Evolutionary conservation across 78 protist genomes (phyloP), one percentile per base, ranked within the genome.

Genomic region (Dictyostelium firmibasis): DNA sequence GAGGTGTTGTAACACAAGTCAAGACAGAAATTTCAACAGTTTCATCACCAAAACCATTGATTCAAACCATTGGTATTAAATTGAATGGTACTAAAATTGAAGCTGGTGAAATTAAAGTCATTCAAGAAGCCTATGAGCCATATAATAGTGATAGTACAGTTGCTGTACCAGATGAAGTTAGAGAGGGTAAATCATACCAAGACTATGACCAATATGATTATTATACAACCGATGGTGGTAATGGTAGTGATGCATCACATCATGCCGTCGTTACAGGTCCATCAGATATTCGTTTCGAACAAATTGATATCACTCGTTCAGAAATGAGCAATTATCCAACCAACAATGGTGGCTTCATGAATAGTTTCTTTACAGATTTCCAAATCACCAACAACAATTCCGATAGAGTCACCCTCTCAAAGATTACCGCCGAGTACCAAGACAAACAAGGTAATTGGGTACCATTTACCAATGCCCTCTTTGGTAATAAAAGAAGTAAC

Each of bases 351-450:
- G 53, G n/a, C n/a, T 74, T 81, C 84, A 33, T n/a, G 35, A 76
- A 64, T 18, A 43, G 29, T 16, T 89, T 67, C 94, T 89, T 47
- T 76, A 81, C 87, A 25, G 94, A 89, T 35, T 44, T 89, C 84
- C 94, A 89, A 81, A 69, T 81, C 31, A 78, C 75, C 14, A 89
- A 89, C n/a, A 89, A n/a, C 69, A 27, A 62, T 27, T n/a, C 20
- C 31, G 41, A 41, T 5, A 64, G 76, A 43, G 23, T 81, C 4
- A 64, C 94, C 14, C 25, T 89, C 25, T 79, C 94, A 64, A 89
- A 89, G 53, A 18, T 89, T 20, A 38, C 94, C 0, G 94, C 74
- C 4, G 88, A 81, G 33, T 89, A 89, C 62, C 79, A 89, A 70
- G 36, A 81, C 23, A 41, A 10, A 72, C 83, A 64, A 29, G 94